Percentiles rank a stretch among this genome's conserved stretches.
These are phyloP conservation scores for Geosmithia flava DNA, from an alignment of 2,329 filamentous ascomycete genomes.

Conservation along the genomic window DNA sequence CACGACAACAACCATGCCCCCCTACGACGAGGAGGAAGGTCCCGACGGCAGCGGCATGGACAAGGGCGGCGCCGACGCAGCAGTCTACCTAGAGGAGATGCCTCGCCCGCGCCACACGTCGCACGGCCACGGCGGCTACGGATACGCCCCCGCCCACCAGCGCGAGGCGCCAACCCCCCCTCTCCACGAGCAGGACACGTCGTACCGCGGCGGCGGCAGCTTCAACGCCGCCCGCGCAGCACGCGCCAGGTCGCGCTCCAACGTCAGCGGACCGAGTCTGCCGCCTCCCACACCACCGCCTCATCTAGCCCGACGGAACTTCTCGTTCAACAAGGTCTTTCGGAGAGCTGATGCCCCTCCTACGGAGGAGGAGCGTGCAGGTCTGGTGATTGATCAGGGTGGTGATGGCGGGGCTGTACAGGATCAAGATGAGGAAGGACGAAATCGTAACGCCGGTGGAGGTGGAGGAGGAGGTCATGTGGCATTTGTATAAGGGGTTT, in stretches of 20 bases:
- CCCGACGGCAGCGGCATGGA: slow-evolving; percentile 23
- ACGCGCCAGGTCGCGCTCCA: slow-evolving; percentile 12
- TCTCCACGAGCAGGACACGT: slow-evolving; percentile 26
- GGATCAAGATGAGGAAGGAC: not conserved
- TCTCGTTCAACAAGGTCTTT: slow-evolving; percentile 87
- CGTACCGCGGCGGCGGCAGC: slow-evolving; percentile 30
- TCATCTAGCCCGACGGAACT: slow-evolving; percentile 57
- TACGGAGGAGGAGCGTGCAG: slow-evolving; percentile 73
- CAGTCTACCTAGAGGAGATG: slow-evolving; percentile 52
- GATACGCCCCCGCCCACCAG: slow-evolving; percentile 27
- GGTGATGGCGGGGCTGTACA: not conserved
- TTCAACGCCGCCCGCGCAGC: not conserved
- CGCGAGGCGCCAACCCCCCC: slow-evolving; percentile 32
- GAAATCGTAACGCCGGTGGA: not conserved
- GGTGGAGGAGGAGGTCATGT: not conserved
- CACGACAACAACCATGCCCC: slow-evolving; percentile 17
- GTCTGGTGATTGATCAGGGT: slow-evolving; percentile 64
- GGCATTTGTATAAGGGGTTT: not conserved
- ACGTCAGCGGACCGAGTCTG: slow-evolving; percentile 24
- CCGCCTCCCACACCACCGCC: slow-evolving; percentile 48
- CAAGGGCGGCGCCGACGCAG: slow-evolving; percentile 17
- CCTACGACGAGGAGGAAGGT: slow-evolving; percentile 17
- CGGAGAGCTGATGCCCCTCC: slow-evolving; percentile 25
- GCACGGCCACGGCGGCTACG: not conserved
- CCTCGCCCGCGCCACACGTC: slow-evolving; percentile 19